A percentile compares a stretch with the other conserved stretches of the same genome.
Conservation (phyloP, 2,329 filamentous ascomycete genomes). For the Botrytis sinoallii region DNA sequence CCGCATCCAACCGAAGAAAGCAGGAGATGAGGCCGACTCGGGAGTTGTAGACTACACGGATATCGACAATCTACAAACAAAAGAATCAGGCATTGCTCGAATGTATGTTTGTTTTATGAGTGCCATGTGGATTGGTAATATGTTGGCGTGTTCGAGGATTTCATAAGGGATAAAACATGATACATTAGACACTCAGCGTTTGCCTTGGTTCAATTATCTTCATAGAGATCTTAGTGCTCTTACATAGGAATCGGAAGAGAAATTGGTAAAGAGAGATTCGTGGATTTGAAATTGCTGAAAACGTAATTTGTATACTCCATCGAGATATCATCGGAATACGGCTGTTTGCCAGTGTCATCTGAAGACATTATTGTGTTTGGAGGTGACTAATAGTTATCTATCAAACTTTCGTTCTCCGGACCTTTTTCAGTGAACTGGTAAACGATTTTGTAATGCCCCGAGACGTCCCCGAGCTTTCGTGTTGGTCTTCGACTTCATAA, state of each 20-base stretch:
- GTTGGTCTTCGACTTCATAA: neutral
- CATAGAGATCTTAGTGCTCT: neutral
- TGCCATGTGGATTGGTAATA: neutral
- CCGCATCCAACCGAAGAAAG: neutral
- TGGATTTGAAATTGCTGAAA: neutral
- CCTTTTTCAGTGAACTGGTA: neutral
- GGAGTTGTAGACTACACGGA: no score
- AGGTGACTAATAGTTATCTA: neutral
- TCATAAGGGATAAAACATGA: neutral
- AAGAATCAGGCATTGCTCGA: neutral
- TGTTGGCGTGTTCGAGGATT: neutral
- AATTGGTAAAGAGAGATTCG: neutral
- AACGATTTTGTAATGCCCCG: neutral
- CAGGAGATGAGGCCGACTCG: neutral
- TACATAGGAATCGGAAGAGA: neutral
- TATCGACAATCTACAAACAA: neutral
- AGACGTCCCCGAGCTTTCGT: neutral
- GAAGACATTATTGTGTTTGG: neutral
- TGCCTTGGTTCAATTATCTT: neutral
- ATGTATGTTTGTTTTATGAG: neutral
- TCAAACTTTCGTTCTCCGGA: neutral
- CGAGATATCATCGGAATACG: neutral
- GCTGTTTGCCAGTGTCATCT: neutral
- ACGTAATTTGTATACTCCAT: neutral
- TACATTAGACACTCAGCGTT: neutral